Conservation (phyloP, 2,329 filamentous ascomycete species). For the Anthostomella pinea region DNA sequence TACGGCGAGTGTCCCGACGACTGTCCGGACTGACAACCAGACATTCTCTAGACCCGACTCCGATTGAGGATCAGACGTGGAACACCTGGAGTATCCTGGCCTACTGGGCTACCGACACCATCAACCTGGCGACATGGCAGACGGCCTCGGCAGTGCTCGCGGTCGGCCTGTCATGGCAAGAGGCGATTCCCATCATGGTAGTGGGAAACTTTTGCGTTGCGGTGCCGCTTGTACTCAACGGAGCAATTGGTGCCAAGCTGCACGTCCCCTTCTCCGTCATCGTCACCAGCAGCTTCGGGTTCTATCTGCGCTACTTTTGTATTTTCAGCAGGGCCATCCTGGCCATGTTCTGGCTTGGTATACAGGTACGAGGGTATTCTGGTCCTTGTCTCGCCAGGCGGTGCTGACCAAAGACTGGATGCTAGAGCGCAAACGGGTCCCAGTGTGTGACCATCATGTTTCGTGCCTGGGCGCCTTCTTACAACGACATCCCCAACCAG, state of each 20-base stretch:
- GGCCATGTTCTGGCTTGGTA: constrained; percentile 59
- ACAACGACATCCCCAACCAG: constrained; percentile 49
- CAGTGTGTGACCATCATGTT: constrained; percentile 45
- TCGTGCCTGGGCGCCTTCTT: constrained; percentile 52
- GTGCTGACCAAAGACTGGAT: not conserved
- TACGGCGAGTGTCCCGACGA: not conserved
- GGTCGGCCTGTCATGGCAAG: constrained; percentile 35
- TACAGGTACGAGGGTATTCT: constrained; percentile 41
- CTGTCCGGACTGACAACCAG: constrained; percentile 17
- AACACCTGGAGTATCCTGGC: constrained; percentile 33
- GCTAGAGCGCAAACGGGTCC: constrained; percentile 31
- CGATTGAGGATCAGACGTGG: constrained; percentile 37
- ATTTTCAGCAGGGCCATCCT: constrained; percentile 42
- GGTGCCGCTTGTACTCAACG: constrained; percentile 49
- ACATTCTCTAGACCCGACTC: constrained; percentile 32
- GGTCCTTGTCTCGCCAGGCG: too few relatives aligned
- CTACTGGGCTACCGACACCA: constrained; percentile 37
- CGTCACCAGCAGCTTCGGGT: constrained; percentile 44
- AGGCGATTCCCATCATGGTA: constrained; percentile 39
- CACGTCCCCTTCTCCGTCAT: constrained; percentile 48
- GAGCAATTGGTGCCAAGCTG: constrained; percentile 44
- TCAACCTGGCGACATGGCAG: constrained; percentile 35
- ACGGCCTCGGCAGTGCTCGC: constrained; percentile 34
- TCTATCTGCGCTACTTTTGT: constrained; percentile 39
- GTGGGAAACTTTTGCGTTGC: constrained; percentile 62